A percentile compares a stretch with the other conserved stretches of the same genome.
These are phyloP conservation scores for Dictyophora rubrovolvata DNA, from an alignment of 768 basidiomycete genomes.

Conservation along the genomic window DNA sequence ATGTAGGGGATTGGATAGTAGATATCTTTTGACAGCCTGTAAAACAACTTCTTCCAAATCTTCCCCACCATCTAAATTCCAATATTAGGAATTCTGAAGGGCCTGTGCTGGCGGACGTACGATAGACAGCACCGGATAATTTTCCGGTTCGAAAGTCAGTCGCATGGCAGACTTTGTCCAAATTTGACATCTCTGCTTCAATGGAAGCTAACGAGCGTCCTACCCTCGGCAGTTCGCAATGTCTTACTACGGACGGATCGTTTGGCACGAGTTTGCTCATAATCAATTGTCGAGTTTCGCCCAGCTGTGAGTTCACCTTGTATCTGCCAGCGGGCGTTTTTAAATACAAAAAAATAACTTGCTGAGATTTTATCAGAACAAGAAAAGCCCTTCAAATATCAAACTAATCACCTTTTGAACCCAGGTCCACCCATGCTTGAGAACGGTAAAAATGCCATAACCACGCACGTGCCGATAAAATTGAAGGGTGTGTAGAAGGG, in stretches of 20 bases:
- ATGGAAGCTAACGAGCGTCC: conserved; percentile 69
- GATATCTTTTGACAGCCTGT: conserved; percentile 71
- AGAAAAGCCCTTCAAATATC: background rate
- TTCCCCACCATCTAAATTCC: conserved; percentile 61
- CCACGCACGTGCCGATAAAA: conserved; percentile 54
- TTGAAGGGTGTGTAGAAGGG: conserved; percentile 42
- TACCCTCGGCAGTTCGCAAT: conserved; percentile 53
- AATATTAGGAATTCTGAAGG: background rate
- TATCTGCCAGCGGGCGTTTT: conserved; percentile 49
- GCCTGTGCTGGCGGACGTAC: conserved; percentile 30
- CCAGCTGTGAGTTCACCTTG: conserved; percentile 56
- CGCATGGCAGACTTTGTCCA: conserved; percentile 50
- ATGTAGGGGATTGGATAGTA: conserved; percentile 83
- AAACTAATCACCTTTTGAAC: conserved; percentile 40
- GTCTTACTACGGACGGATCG: conserved; percentile 49
- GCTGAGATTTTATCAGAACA: conserved; percentile 24
- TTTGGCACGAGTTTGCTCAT: conserved; percentile 59
- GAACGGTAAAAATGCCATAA: conserved; percentile 40
- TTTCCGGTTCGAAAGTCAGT: conserved; percentile 62
- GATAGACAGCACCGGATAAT: conserved; percentile 79
- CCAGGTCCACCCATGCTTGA: conserved; percentile 44
- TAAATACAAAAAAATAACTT: conserved; percentile 44
- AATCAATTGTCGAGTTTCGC: conserved; percentile 52
- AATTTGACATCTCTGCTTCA: conserved; percentile 63
- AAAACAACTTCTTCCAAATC: conserved; percentile 72